Percentiles rank a stretch among this genome's conserved stretches.
These are phyloP conservation scores for Fomes fomentarius DNA, from an alignment of 1,284 basidiomycete species.

Conservation along the genomic window DNA sequence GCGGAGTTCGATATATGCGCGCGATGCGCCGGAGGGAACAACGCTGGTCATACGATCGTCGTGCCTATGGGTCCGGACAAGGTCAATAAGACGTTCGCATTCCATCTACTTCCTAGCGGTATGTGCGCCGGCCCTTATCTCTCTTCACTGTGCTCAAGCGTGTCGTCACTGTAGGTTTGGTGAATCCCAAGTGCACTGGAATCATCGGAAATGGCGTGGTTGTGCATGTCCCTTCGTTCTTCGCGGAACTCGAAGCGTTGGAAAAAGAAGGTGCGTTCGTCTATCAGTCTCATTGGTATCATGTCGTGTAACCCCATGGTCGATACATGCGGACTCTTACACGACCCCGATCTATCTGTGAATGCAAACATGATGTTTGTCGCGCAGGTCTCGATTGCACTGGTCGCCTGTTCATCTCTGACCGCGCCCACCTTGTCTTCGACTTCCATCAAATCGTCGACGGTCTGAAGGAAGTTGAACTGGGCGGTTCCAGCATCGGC, in stretches of 20 bases:
- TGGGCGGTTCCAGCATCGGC: constrained; percentile 93
- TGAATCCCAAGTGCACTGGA: constrained; percentile 87
- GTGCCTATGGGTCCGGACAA: constrained; percentile 73
- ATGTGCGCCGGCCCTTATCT: constrained; percentile 31
- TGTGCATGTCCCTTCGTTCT: constrained; percentile 94
- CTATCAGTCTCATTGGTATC: too few relatives aligned
- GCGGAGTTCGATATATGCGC: constrained; percentile 93
- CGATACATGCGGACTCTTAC: too few relatives aligned
- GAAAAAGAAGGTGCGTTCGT: constrained; percentile 76
- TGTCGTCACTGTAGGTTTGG: constrained; percentile 63
- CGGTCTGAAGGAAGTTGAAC: constrained; percentile 96
- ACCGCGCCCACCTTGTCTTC: constrained; percentile 96
- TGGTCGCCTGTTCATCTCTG: constrained; percentile 89
- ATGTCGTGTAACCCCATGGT: too few relatives aligned
- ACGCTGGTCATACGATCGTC: constrained; percentile 98
- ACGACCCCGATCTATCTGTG: too few relatives aligned
- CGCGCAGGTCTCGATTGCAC: constrained; percentile 86
- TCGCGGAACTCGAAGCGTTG: constrained; percentile 89
- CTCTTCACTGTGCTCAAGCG: not conserved
- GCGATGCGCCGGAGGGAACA: constrained; percentile 97
- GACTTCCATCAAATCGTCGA: constrained; percentile 99
- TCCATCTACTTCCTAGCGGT: constrained; percentile 96
- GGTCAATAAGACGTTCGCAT: constrained; percentile 85
- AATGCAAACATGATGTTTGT: too few relatives aligned
- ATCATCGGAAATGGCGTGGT: constrained; percentile 96